These are phyloP conservation scores for Groenewaldozyma sp. DNA, from an alignment of 1,139 yeast species.

Conservation along the genomic window DNA sequence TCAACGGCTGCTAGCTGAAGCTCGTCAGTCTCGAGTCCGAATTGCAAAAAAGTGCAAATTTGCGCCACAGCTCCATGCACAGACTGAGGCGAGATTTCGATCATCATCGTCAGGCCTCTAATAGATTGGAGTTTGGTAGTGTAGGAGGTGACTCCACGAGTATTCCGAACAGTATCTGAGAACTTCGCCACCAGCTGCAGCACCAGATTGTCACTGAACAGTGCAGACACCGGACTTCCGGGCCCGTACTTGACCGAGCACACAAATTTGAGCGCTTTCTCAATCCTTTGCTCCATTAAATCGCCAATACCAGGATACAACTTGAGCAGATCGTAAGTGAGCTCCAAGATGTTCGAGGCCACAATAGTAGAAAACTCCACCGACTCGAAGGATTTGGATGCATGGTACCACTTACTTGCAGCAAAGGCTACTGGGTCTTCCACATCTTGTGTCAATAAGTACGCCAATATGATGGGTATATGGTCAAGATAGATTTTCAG, in stretches of 20 bases:
- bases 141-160: constrained; percentile 60
- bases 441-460: constrained; percentile 34
- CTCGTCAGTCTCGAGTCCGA: constrained; percentile 57
- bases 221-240: background rate
- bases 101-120: constrained; percentile 61
- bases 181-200: constrained; percentile 73
- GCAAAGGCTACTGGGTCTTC: constrained; percentile 41
- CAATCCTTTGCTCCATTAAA: constrained; percentile 11
- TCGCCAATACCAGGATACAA: constrained; percentile 16
- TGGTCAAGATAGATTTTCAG: constrained; percentile 27
- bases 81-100: constrained; percentile 50
- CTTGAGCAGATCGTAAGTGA: constrained; percentile 29
- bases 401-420: constrained; percentile 45
- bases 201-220: constrained; percentile 30
- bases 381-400: constrained; percentile 36
- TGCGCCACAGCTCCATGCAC: constrained; percentile 80
- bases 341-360: constrained; percentile 26
- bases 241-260: constrained; percentile 10
- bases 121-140: constrained; percentile 66
- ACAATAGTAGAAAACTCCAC: constrained; percentile 38
- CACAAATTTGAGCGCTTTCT: constrained; percentile 15
- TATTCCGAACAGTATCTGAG: constrained; percentile 69
- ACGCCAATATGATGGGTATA: constrained; percentile 38
- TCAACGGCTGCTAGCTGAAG: constrained; percentile 55
- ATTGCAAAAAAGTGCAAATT: constrained; percentile 76